phyloP scores from a whole-genome alignment of 2,329 filamentous ascomycete genomes.

The Metarhizium anisopliae region DNA sequence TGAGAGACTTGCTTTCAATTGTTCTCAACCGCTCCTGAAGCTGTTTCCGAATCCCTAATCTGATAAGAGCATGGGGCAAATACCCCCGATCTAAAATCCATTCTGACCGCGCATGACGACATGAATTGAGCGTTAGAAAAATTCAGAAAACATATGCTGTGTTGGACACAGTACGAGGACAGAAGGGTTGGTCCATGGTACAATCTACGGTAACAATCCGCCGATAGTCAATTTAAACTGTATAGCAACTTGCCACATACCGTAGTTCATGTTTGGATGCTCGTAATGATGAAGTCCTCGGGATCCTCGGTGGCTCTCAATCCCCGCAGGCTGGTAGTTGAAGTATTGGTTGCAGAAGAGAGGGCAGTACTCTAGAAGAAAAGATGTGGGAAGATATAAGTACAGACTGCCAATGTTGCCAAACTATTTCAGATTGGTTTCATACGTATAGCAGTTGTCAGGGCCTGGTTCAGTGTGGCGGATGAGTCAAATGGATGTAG shows the following conservation, averaged over 20 bases:
- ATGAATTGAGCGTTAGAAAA: not conserved
- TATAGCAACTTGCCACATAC: not conserved
- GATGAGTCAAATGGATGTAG: not conserved
- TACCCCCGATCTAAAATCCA: slow-evolving; percentile 56
- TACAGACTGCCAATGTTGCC: no score
- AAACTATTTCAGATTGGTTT: no score
- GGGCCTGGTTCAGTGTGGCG: not conserved
- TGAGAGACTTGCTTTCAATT: slow-evolving; percentile 45
- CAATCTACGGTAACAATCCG: not conserved
- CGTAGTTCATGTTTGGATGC: slow-evolving; percentile 9
- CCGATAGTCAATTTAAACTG: not conserved
- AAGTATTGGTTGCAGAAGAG: no score
- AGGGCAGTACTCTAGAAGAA: no score
- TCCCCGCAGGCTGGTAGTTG: no score
- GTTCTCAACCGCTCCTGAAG: slow-evolving; percentile 48
- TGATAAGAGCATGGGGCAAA: slow-evolving; percentile 53
- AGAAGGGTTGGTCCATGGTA: not conserved
- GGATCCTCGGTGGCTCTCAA: not conserved
- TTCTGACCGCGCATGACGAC: slow-evolving; percentile 24
- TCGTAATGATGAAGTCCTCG: not conserved
- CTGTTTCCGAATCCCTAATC: slow-evolving; percentile 57
- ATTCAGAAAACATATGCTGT: not conserved
- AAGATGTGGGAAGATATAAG: no score
- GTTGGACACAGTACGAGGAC: not conserved
- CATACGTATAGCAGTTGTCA: no score